These are phyloP conservation scores for Xylaria sp. DNA, from an alignment of 2,329 filamentous ascomycete genomes.

Conservation along the genomic window DNA sequence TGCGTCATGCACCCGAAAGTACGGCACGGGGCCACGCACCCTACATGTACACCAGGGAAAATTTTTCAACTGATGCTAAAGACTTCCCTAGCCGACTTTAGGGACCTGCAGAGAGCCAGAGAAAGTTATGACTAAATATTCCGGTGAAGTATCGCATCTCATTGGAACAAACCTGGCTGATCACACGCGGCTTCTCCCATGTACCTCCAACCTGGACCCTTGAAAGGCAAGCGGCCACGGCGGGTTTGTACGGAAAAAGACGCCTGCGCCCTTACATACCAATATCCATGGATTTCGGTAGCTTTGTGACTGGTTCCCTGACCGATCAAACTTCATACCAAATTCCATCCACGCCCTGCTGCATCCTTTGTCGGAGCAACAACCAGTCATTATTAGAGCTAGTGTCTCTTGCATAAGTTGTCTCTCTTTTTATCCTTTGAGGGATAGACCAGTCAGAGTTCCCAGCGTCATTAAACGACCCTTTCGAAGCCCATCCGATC, in stretches of 20 bases:
- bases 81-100: background rate
- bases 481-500: background rate
- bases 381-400: no score
- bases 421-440: background rate
- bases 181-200: no score
- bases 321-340: no score
- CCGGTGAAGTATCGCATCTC: background rate
- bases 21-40: constrained; percentile 9
- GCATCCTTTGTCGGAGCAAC: no score
- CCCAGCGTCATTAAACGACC: background rate
- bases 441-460: background rate
- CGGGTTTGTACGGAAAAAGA: no score
- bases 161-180: background rate
- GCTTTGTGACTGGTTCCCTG: no score
- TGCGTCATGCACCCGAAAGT: constrained; percentile 20
- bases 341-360: no score
- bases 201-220: no score
- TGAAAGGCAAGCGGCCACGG: background rate
- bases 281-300: no score
- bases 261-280: no score
- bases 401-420: no score
- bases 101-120: no score
- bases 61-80: constrained; percentile 18
- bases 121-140: background rate
- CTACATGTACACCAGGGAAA: constrained; percentile 8